Evolutionary conservation across 768 basidiomycete genomes (phyloP), one percentile per base, ranked within the genome.

Genomic region (Cystofilobasidium capitatum): DNA sequence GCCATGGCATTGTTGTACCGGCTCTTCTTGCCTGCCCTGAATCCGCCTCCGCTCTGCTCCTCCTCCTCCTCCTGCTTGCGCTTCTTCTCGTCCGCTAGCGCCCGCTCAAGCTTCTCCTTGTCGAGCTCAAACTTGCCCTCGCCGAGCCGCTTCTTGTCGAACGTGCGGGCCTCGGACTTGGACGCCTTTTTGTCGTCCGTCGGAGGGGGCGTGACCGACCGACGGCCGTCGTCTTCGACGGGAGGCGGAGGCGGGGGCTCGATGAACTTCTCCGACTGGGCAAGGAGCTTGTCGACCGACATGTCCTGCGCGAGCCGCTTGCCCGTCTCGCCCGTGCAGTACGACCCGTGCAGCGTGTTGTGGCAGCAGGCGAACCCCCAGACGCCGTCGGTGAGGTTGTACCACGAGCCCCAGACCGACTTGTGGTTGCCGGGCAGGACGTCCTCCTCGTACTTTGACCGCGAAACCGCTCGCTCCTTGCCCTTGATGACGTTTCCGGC

Each of bases 311-410:
- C 83, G 76, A 26, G 84, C 78, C 24, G 91, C 89, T 70, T 84
- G 83, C 69, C 88, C 35, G 86, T 89, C 75, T 83, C 75, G 4
- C 93, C 93, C 63, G 92, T 85, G 75, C 93, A 97, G 75, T 97
- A 97, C 22, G 93, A 93, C 59, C 88, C 79, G 73, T 91, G 87
- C 35, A 91, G 80, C 54, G 74, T 81, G 13, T 91, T 92, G 74
- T 96, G 93, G 74, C 96, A 99, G 77, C 96, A 99, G 33, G 84
- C 87, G 76, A 87, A 99, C 42, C 96, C 96, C 96, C 96, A 99
- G 68, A 80, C 74, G 17, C 86, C 84, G 3, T 82, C 81, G 16
- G 83, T 79, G 20, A 79, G 69, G 71, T 89, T 85, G 76, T 89
- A 98, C 85, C 86, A 98, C 51, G 96, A 99, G 54, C 96, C 96